Percentiles rank a stretch among this genome's conserved stretches.
These are phyloP conservation scores for Backusella liffmaniae DNA, from an alignment of 192 early-diverging fungal genomes.

Conservation along the genomic window DNA sequence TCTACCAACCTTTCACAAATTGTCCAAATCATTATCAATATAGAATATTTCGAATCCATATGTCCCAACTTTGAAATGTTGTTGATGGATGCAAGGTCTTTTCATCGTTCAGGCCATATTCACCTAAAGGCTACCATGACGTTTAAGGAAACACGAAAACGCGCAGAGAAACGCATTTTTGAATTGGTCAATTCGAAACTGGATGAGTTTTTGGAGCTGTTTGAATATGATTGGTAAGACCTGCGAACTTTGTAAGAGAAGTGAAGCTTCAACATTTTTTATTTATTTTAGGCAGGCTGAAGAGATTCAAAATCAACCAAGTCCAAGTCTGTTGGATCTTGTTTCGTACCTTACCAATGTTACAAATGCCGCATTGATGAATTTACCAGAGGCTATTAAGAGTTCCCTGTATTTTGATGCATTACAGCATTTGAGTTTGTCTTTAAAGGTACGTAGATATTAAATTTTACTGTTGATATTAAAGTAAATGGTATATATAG, in stretches of 20 bases:
- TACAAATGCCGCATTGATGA: slow-evolving; percentile 65
- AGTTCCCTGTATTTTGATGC: slow-evolving; percentile 71
- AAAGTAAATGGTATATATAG: slow-evolving; percentile 24
- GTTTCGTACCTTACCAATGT: slow-evolving; percentile 66
- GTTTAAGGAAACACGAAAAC: slow-evolving; percentile 66
- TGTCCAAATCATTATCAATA: slow-evolving; percentile 81
- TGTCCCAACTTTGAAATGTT: slow-evolving; percentile 75
- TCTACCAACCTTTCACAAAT: slow-evolving; percentile 72
- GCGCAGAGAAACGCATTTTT: slow-evolving; percentile 78
- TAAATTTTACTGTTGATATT: not conserved
- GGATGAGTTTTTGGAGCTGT: slow-evolving; percentile 77
- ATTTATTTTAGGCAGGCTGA: slow-evolving; percentile 49
- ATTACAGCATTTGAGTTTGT: slow-evolving; percentile 64
- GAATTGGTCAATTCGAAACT: slow-evolving; percentile 78
- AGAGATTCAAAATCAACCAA: slow-evolving; percentile 53
- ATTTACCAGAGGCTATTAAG: slow-evolving; percentile 64
- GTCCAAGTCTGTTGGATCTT: slow-evolving; percentile 72
- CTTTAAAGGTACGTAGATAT: slow-evolving; percentile 54
- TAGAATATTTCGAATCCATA: slow-evolving; percentile 69
- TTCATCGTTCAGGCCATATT: slow-evolving; percentile 56
- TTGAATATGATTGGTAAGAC: slow-evolving; percentile 81
- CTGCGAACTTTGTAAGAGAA: not conserved
- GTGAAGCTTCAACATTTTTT: not conserved
- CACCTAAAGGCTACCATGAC: slow-evolving; percentile 60
- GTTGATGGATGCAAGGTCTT: slow-evolving; percentile 62